These are phyloP conservation scores for Juncus effusus DNA, from an alignment of 176 grass and related monocot species.

Conservation along the genomic window DNA sequence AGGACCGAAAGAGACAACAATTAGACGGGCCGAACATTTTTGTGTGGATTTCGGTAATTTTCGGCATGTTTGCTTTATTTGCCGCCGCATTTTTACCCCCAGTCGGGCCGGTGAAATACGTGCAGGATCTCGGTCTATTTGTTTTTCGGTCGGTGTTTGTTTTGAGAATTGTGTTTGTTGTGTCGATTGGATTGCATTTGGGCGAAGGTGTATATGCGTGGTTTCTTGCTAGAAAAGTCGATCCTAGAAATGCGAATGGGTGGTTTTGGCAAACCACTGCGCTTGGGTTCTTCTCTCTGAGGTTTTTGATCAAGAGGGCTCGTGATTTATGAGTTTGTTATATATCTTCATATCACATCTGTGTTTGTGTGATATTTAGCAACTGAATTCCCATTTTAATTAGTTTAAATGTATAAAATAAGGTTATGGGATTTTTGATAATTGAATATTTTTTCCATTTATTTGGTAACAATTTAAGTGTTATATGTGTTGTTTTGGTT, in stretches of 20 bases:
- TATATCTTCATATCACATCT: no score
- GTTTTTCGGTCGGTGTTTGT: slow-evolving; percentile 43
- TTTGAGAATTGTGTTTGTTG: slow-evolving; percentile 42
- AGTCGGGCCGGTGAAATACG: slow-evolving; percentile 46
- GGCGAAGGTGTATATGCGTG: slow-evolving; percentile 61
- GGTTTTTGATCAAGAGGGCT: slow-evolving; percentile 62
- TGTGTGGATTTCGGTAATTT: slow-evolving; percentile 33
- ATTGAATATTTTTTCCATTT: no score
- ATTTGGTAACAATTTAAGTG: no score
- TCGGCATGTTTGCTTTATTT: slow-evolving; percentile 51
- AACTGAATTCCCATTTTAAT: no score
- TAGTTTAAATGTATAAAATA: no score
- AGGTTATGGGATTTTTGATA: no score
- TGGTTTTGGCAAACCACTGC: slow-evolving; percentile 81
- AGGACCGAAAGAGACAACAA: slow-evolving; percentile 61
- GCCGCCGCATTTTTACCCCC: slow-evolving; percentile 61
- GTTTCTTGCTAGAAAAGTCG: slow-evolving; percentile 63
- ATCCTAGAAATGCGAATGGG: slow-evolving; percentile 58
- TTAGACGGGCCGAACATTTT: slow-evolving; percentile 83
- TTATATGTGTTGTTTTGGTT: no score
- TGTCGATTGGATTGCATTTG: slow-evolving; percentile 29
- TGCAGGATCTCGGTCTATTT: slow-evolving; percentile 40
- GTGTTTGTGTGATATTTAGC: no score
- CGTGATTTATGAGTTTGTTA: slow-evolving; percentile 18
- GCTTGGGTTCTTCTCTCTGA: slow-evolving; percentile 59